Percentiles rank a stretch among this genome's conserved stretches.
phyloP scores from a whole-genome alignment of 2,329 filamentous ascomycete genomes.

The Fusarium keratoplasticum region DNA sequence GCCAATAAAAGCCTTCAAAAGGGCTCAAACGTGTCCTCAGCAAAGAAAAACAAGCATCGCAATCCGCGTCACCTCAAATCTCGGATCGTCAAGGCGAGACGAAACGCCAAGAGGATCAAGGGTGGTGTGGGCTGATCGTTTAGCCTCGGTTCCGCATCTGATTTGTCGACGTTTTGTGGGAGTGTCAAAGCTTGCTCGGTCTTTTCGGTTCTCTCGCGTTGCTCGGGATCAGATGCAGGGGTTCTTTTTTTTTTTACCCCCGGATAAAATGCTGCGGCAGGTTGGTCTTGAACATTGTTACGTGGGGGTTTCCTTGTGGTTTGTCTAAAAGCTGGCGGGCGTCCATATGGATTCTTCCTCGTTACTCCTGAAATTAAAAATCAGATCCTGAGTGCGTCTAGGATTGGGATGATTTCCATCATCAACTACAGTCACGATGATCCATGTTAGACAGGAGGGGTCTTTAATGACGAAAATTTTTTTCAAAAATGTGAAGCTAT shows the following conservation, averaged over 20 bases:
- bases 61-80: not conserved
- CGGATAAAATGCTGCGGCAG: not conserved
- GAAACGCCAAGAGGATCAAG: not conserved
- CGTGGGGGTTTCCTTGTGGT: not conserved
- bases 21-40: not conserved
- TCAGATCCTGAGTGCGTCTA: not conserved
- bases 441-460: not conserved
- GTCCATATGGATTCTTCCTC: not conserved
- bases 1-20: no score
- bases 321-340: not conserved
- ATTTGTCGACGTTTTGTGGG: not conserved
- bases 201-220: not conserved
- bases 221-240: not conserved
- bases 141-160: not conserved
- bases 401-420: not conserved
- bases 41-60: not conserved
- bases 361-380: not conserved
- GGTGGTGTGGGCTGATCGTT: constrained; percentile 8
- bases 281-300: not conserved
- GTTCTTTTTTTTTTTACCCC: not conserved
- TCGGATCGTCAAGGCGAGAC: not conserved
- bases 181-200: not conserved
- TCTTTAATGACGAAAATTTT: not conserved
- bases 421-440: not conserved
- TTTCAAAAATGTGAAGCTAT: not conserved